Evolutionary conservation across 208 protist species (phyloP).

Genomic region (Trypanosomatidae sp.): DNA sequence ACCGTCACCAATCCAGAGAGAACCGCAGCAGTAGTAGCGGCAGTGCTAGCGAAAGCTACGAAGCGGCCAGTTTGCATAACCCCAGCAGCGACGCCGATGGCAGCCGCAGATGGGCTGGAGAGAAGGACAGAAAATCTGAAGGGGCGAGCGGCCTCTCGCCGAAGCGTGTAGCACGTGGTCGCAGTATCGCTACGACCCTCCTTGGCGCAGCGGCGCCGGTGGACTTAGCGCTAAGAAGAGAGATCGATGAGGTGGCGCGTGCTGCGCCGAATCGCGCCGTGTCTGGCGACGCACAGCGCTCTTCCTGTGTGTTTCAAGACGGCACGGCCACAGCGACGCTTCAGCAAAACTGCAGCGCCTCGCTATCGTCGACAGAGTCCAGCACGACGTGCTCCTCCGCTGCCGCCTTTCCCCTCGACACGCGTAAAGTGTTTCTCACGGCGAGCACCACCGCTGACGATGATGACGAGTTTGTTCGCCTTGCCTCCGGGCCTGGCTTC

Average conservation of each 20-base stretch:
- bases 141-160: neutral
- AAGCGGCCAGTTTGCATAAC: neutral
- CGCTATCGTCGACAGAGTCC: neutral
- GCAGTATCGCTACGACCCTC: neutral
- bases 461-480: conserved; percentile 4
- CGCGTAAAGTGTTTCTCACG: conserved; percentile 22
- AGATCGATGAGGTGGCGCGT: neutral
- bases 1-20: neutral
- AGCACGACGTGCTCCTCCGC: neutral
- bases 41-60: neutral
- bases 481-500: neutral
- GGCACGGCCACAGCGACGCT: neutral
- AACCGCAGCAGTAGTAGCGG: neutral
- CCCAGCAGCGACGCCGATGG: neutral
- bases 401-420: conserved; percentile 4
- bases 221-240: neutral
- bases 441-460: neutral
- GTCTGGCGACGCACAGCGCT: neutral
- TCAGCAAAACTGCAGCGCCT: neutral
- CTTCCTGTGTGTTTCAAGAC: neutral
- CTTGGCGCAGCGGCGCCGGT: neutral
- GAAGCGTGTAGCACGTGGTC: neutral
- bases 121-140: neutral
- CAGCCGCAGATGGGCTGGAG: neutral
- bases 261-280: neutral